phyloP scores from a whole-genome alignment of 225 moss, liverwort and hornwort genomes.

The Neckera pumila region DNA sequence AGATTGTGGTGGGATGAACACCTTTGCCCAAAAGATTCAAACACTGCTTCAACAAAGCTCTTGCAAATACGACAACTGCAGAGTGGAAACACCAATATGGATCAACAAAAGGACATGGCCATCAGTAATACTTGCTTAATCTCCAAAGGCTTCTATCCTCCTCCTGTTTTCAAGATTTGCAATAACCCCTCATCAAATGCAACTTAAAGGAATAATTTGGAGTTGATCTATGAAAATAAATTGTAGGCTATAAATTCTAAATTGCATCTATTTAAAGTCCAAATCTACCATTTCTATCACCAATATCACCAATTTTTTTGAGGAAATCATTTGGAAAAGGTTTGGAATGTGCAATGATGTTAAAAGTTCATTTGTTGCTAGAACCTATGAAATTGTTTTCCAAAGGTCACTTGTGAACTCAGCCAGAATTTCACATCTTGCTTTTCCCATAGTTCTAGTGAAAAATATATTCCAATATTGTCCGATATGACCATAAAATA shows the following conservation, averaged over 20 bases:
- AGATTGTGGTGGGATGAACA: slow-evolving; percentile 89
- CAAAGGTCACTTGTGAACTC: not conserved
- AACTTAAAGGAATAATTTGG: not conserved
- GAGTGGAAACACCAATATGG: not conserved
- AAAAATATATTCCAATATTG: not conserved
- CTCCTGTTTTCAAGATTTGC: not conserved
- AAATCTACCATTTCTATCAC: not conserved
- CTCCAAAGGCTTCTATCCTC: not conserved
- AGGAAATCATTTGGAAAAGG: not conserved
- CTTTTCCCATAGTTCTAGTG: not conserved
- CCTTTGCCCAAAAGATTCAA: slow-evolving; percentile 72
- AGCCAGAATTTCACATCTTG: not conserved
- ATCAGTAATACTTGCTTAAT: not conserved
- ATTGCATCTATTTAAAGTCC: not conserved
- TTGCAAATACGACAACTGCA: slow-evolving; percentile 94
- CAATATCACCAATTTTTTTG: not conserved
- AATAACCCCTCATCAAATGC: not conserved
- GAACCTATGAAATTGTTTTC: not conserved
- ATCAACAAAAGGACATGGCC: not conserved
- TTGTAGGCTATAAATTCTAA: not conserved
- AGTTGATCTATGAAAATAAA: not conserved
- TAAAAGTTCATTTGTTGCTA: too few relatives aligned
- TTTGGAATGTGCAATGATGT: not conserved
- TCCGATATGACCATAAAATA: not conserved
- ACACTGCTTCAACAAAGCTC: slow-evolving; percentile 83